Evolutionary conservation across 2,329 filamentous ascomycete genomes (phyloP), one percentile per base, ranked within the genome.

Genomic region (Cytospora chrysosperma): DNA sequence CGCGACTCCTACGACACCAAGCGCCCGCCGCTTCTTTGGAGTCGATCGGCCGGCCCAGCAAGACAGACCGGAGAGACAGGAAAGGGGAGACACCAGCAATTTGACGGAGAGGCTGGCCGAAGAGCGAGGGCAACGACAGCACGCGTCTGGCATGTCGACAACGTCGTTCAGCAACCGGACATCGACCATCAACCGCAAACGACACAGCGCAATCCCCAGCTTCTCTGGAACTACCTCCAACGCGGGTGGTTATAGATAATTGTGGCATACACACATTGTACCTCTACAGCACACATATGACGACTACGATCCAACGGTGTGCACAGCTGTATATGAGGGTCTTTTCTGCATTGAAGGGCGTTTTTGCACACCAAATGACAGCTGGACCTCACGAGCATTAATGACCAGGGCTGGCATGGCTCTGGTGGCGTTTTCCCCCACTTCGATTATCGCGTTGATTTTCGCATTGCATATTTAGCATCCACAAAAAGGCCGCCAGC

Each of bases 21-120:
- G 78, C 7, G 71, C 75, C 19, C 78, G 83, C 34, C 79, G 81
- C 40, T 85, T 83, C 63, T 70, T 84, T 24, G 57, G 53, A 19
- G 12, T 60, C 4, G 83, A 85, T 32, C 74, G 81, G 56, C 69
- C 76, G 3, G 74, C 74, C 15, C 74, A 75, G 40, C 43, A 47
- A 47, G 78, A 81, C 27, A 76, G 78, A 21, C 53, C 32, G 32
- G 61, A 66, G 40, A 37, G 50, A 32, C 59, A 61, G 54, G 64
- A 65, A 12, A 58, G 59, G 43, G 51, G 51, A 26, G 79, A 81
- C 15, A 69, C 68, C 47, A 75, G 69, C 67, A 73, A 68, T 37
- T 67, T 74, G 13, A 70, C 71, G 15, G 78, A 79, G 24, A 78
- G 72, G 65, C 62, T 73, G 13, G 70, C 70, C 4, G 80, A 81